Evolutionary conservation across 805 yeast species (phyloP).

Genomic region (Ogataea polymorpha): DNA sequence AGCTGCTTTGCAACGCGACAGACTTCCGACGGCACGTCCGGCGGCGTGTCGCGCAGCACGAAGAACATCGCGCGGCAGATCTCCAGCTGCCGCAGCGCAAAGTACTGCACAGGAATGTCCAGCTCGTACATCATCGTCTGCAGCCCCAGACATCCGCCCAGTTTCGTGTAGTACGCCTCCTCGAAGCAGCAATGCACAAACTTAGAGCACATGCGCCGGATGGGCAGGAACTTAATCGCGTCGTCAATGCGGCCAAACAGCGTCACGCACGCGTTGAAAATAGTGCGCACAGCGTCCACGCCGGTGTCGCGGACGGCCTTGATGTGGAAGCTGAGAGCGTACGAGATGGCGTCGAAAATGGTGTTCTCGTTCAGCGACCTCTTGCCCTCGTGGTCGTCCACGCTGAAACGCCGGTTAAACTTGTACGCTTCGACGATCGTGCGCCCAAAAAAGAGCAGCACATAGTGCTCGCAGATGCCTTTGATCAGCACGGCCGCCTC

Average conservation of each 20-base stretch:
- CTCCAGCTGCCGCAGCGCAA: constrained; percentile 76
- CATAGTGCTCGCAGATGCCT: constrained; percentile 74
- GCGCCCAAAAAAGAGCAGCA: constrained; percentile 72
- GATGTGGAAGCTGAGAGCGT: constrained; percentile 76
- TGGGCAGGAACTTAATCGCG: constrained; percentile 68
- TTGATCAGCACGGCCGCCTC: constrained; percentile 63
- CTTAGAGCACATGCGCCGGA: constrained; percentile 72
- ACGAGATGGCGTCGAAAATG: constrained; percentile 69
- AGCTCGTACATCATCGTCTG: constrained; percentile 67
- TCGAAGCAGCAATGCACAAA: constrained; percentile 91
- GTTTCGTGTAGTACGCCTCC: constrained; percentile 78
- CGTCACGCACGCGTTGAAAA: constrained; percentile 57
- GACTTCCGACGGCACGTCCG: constrained; percentile 81
- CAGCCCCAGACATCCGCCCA: constrained; percentile 87
- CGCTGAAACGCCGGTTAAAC: constrained; percentile 65
- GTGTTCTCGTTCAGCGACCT: constrained; percentile 66
- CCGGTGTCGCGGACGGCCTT: constrained; percentile 71
- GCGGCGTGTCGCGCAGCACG: constrained; percentile 84
- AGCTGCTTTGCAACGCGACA: constrained; percentile 67
- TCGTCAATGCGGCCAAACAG: constrained; percentile 67
- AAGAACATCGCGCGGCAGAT: constrained; percentile 82
- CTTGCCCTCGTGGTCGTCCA: constrained; percentile 76
- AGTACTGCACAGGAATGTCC: constrained; percentile 67
- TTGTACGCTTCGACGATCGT: constrained; percentile 67
- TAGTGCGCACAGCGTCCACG: constrained; percentile 55